Evolutionary conservation across 2,329 filamentous ascomycete genomes (phyloP).

Genomic region (Talaromyces marneffei): DNA sequence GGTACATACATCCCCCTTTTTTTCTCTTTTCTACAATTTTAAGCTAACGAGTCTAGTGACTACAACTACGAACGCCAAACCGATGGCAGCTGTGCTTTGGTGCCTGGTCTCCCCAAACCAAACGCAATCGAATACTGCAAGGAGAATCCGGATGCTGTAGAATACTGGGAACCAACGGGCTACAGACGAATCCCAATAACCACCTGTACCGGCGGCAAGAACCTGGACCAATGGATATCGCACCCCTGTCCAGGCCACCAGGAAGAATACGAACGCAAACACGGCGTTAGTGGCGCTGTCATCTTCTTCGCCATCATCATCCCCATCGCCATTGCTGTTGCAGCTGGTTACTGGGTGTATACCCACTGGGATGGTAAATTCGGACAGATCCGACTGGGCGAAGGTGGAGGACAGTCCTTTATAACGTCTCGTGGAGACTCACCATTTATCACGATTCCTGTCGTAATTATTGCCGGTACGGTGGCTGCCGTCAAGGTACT

Average conservation of each 20-base stretch:
- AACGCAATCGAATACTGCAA: slow-evolving; percentile 56
- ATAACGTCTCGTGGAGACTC: slow-evolving; percentile 61
- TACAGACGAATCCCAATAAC: slow-evolving; percentile 87
- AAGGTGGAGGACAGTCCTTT: slow-evolving; percentile 20
- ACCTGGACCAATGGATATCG: slow-evolving; percentile 63
- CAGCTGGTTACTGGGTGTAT: slow-evolving; percentile 78
- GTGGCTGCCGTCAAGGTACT: slow-evolving; percentile 66
- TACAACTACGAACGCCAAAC: slow-evolving; percentile 84
- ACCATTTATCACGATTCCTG: slow-evolving; percentile 74
- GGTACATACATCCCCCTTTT: slow-evolving; percentile 58
- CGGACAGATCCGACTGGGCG: slow-evolving; percentile 81
- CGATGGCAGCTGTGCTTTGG: slow-evolving; percentile 71
- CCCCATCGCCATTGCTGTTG: slow-evolving; percentile 65
- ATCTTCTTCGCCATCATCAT: slow-evolving; percentile 82
- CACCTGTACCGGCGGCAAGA: slow-evolving; percentile 71
- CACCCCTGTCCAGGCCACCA: slow-evolving; percentile 72
- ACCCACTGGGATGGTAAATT: slow-evolving; percentile 83
- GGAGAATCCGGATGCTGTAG: slow-evolving; percentile 60
- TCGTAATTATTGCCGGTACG: slow-evolving; percentile 68
- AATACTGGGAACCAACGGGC: slow-evolving; percentile 79
- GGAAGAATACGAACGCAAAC: slow-evolving; percentile 71
- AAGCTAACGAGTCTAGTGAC: slow-evolving; percentile 52
- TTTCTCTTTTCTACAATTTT: background rate
- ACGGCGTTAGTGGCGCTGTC: slow-evolving; percentile 61
- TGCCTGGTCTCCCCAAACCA: slow-evolving; percentile 63